Conservation (phyloP, 805 yeast species). For the Candida berthetii region DNA sequence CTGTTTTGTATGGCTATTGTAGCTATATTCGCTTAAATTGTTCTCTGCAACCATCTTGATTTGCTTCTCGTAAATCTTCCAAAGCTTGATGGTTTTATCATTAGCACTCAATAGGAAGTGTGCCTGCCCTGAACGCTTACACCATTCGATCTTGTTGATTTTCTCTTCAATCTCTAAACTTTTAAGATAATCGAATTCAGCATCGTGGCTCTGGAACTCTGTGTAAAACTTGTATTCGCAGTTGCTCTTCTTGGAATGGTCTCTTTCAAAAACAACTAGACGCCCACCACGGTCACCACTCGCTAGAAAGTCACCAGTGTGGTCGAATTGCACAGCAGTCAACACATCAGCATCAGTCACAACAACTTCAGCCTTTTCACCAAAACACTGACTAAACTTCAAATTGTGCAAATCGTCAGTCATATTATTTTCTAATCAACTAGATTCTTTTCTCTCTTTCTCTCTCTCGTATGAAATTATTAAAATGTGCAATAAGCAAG, state of each 20-base stretch:
- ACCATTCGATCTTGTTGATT: slow-evolving; percentile 96
- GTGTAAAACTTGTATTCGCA: slow-evolving; percentile 96
- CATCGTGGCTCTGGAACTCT: slow-evolving; percentile 97
- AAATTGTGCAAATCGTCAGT: slow-evolving; percentile 30
- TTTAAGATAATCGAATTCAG: slow-evolving; percentile 95
- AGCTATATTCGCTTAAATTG: slow-evolving; percentile 50
- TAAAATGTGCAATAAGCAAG: too few relatives aligned
- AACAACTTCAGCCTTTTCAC: slow-evolving; percentile 96
- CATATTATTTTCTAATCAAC: slow-evolving; percentile 10
- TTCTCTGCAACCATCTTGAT: slow-evolving; percentile 90
- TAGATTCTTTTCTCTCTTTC: not conserved
- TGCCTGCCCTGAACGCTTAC: slow-evolving; percentile 82
- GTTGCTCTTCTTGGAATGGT: slow-evolving; percentile 58
- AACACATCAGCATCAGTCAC: slow-evolving; percentile 97
- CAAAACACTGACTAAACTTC: slow-evolving; percentile 95
- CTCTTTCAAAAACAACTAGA: slow-evolving; percentile 91
- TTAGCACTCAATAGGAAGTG: slow-evolving; percentile 87
- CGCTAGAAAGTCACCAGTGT: slow-evolving; percentile 90
- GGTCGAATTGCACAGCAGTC: slow-evolving; percentile 94
- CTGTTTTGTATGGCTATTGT: slow-evolving; percentile 18
- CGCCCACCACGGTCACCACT: slow-evolving; percentile 99
- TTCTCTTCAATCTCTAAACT: slow-evolving; percentile 96
- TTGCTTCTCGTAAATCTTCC: slow-evolving; percentile 93
- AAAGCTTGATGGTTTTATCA: slow-evolving; percentile 96
- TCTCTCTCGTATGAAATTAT: too few relatives aligned